Evolutionary conservation across 257 asterid genomes (phyloP), one percentile per base, ranked within the genome.

Genomic region (Solanum phureja): DNA sequence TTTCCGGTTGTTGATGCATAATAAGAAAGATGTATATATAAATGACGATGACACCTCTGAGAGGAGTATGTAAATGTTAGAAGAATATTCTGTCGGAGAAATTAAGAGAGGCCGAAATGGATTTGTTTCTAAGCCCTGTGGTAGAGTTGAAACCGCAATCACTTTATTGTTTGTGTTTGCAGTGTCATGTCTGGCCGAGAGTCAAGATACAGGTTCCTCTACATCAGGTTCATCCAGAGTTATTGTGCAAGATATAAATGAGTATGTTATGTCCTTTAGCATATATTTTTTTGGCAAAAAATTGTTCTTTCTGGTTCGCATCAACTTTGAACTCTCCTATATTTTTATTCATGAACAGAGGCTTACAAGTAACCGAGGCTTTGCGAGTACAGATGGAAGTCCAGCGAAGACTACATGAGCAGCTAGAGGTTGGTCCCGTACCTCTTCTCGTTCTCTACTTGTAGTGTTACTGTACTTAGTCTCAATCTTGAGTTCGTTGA

Each of bases 311-410:
- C 86, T 49, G 44, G 44, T 82, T 82, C 0, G 35, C 29, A 10
- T 49, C 19, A 19, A 82, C 19, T 82, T 49, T 49, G 4, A 56
- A 29, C 40, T 86, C 85, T 87, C 88, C 13, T 64, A 49, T 46
- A 69, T 42, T 37, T 56, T 69, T 89, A 89, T 76, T 88, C 34
- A 33, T 33, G 18, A 81, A 85, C 97, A 96, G 99, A 74, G 96
- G 99, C 24, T 91, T 87, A 92, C 98, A 93, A 92, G 97, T 96
- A 83, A 95, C 98, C 5, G 99, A 96, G 91, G 99, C 99, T 86
- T 89, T 96, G 92, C 97, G 97, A n/a, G 94, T 91, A 46, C 99
- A 96, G 91, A 96, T 96, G 99, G 99, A 96, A 91, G 97, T 96
- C 85, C 98, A 96, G 86, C 87, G 94, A 89, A 91, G 93, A 89